phyloP scores from a whole-genome alignment of 2,329 filamentous ascomycete species.

The Fonsecaea erecta region DNA sequence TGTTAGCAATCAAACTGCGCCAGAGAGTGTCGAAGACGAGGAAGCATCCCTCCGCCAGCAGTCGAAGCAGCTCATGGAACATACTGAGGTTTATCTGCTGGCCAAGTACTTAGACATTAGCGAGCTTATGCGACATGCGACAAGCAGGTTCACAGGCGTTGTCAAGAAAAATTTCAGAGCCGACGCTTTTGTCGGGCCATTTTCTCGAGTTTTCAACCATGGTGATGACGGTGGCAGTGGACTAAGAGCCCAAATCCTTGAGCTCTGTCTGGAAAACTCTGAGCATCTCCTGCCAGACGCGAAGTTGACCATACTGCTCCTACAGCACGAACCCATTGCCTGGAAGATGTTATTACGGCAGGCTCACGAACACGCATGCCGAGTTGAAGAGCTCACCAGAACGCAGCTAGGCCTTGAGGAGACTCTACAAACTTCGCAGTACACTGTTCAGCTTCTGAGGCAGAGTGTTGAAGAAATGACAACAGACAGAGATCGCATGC shows the following conservation, averaged over 20 bases:
- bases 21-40: not conserved
- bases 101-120: not conserved
- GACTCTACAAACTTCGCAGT: not conserved
- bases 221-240: not conserved
- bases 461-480: not conserved
- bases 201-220: not conserved
- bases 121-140: not conserved
- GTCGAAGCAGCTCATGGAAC: not conserved
- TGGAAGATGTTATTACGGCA: not conserved
- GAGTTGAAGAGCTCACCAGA: not conserved
- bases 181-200: not conserved
- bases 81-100: not conserved
- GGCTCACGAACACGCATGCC: not conserved
- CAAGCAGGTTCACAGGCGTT: not conserved
- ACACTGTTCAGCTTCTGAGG: not conserved
- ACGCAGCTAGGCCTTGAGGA: not conserved
- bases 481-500: not conserved
- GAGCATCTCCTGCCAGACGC: not conserved
- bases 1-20: too few species aligned
- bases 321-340: not conserved
- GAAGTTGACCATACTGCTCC: not conserved
- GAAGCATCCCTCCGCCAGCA: not conserved
- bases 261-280: not conserved
- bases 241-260: not conserved
- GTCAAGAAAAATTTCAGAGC: not conserved